These are phyloP conservation scores for Phytophthora meadii DNA, from an alignment of 352 stramenopile species.

Conservation along the genomic window DNA sequence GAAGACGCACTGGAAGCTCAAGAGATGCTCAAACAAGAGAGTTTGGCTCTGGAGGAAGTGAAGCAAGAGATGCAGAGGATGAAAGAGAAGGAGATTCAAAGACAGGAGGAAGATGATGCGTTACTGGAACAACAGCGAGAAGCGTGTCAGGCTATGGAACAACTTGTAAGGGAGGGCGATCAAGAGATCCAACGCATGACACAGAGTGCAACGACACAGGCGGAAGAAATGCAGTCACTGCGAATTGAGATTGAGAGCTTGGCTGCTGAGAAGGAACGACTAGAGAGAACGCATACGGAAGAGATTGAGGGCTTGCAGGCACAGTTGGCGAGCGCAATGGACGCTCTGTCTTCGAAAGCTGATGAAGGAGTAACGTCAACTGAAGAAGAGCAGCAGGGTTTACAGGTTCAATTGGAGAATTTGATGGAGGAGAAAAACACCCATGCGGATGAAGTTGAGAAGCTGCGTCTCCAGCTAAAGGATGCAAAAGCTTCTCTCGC, in stretches of 20 bases:
- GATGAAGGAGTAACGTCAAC: constrained; percentile 7
- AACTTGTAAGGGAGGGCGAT: constrained; percentile 49
- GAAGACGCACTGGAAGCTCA: constrained; percentile 36
- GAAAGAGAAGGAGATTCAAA: constrained; percentile 31
- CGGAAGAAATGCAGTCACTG: constrained; percentile 41
- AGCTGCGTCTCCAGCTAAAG: constrained; percentile 36
- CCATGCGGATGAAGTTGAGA: constrained; percentile 19
- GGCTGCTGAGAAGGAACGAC: constrained; percentile 26
- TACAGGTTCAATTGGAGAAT: constrained; percentile 21
- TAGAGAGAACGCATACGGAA: constrained; percentile 21
- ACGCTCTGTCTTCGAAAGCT: constrained; percentile 9
- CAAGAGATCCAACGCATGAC: constrained; percentile 52
- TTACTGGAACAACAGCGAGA: constrained; percentile 50
- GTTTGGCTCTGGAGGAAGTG: constrained; percentile 40
- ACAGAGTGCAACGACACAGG: constrained; percentile 29
- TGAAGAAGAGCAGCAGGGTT: constrained; percentile 16
- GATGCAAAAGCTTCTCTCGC: constrained; percentile 1
- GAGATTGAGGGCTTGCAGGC: constrained; percentile 36
- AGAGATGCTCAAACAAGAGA: constrained; percentile 47
- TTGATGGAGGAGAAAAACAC: constrained; percentile 12
- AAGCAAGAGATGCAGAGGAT: constrained; percentile 40
- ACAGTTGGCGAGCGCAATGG: constrained; percentile 37
- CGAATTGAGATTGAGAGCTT: constrained; percentile 36
- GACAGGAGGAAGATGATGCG: constrained; percentile 49
- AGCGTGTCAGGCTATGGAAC: constrained; percentile 53